Percentiles rank a stretch among this genome's conserved stretches.
phyloP scores from a whole-genome alignment of 345 rosid species.

The Lumnitzera racemosa region DNA sequence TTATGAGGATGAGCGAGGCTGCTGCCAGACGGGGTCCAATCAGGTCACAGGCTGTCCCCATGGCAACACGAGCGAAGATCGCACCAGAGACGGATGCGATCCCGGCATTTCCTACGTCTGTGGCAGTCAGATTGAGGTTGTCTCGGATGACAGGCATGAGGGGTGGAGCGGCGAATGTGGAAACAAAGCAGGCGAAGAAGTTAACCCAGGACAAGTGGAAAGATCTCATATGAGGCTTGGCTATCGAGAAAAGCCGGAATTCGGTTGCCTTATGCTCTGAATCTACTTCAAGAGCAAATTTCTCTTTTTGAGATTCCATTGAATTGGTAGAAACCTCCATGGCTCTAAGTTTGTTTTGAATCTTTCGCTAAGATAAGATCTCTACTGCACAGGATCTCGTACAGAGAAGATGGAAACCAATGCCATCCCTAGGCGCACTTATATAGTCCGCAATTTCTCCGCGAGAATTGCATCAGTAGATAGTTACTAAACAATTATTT shows the following conservation, averaged over 20 bases:
- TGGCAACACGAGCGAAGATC: conserved; percentile 11
- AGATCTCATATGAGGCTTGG: conserved; percentile 23
- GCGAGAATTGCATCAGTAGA: too few species aligned
- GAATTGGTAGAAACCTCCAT: too few species aligned
- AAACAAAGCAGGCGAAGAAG: conserved; percentile 27
- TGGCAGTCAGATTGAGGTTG: conserved; percentile 22
- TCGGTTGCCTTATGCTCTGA: conserved; percentile 23
- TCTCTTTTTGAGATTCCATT: neutral
- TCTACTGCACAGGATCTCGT: too few species aligned
- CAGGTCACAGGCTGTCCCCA: conserved; percentile 17
- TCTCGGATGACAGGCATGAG: conserved; percentile 21
- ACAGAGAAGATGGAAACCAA: too few species aligned
- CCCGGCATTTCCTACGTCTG: conserved; percentile 17
- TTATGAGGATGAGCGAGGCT: conserved; percentile 10
- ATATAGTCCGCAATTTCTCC: too few species aligned
- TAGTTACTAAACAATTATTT: too few species aligned
- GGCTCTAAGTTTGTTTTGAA: too few species aligned
- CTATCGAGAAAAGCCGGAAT: conserved; percentile 12
- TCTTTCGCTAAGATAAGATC: too few species aligned
- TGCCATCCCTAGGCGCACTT: too few species aligned
- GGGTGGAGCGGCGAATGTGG: conserved; percentile 27
- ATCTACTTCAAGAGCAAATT: conserved; percentile 20
- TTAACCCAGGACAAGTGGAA: conserved; percentile 26
- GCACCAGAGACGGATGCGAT: conserved; percentile 16
- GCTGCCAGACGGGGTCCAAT: conserved; percentile 15